Evolutionary conservation across 1,139 yeast genomes (phyloP).

Genomic region (Pichia sp.): DNA sequence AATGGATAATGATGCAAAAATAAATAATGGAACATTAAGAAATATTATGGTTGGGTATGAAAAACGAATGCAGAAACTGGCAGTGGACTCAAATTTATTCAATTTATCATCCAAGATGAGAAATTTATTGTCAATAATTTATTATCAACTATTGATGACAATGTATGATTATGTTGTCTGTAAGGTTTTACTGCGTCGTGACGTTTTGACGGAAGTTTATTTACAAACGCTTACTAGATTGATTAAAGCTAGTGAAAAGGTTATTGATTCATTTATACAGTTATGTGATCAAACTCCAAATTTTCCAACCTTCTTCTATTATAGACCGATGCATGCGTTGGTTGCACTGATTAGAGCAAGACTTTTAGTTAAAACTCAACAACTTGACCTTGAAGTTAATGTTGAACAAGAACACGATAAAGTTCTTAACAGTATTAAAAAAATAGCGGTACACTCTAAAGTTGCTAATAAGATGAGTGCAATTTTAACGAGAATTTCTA

Average conservation of each 20-base stretch:
- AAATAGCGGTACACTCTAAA: conserved; percentile 31
- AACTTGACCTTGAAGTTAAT: conserved; percentile 32
- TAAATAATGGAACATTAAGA: conserved; percentile 20
- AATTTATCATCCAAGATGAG: conserved; percentile 31
- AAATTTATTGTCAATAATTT: conserved; percentile 35
- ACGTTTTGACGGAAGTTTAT: conserved; percentile 30
- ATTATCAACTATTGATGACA: conserved; percentile 43
- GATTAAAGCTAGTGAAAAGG: conserved; percentile 39
- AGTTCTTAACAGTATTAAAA: conserved; percentile 25
- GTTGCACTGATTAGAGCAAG: conserved; percentile 43
- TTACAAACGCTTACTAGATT: conserved; percentile 37
- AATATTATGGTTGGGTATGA: conserved; percentile 29
- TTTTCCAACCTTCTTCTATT: conserved; percentile 50
- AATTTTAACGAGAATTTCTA: conserved; percentile 39
- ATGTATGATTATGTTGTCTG: conserved; percentile 45
- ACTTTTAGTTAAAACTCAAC: conserved; percentile 38
- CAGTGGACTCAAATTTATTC: conserved; percentile 33
- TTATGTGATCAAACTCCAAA: conserved; percentile 36
- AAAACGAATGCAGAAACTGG: conserved; percentile 29
- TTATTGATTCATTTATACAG: conserved; percentile 40
- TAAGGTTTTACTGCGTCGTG: conserved; percentile 28
- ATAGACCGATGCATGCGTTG: conserved; percentile 51
- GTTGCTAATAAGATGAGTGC: conserved; percentile 40
- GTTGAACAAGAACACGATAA: conserved; percentile 36
- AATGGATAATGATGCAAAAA: background rate